Conservation (phyloP, 805 yeast genomes). For the Ogataea pilisensis region DNA sequence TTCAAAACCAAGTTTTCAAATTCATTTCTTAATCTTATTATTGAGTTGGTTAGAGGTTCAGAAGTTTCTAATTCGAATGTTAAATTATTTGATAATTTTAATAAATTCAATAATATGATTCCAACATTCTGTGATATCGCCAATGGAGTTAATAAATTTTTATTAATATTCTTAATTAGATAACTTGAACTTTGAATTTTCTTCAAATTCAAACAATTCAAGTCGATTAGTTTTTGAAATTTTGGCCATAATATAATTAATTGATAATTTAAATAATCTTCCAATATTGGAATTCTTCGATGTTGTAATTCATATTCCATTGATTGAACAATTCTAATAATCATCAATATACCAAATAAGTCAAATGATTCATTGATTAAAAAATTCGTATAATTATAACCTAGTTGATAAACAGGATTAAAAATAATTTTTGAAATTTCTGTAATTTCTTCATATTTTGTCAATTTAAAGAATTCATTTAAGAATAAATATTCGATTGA, state of each 20-base stretch:
- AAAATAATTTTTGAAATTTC: conserved; percentile 46
- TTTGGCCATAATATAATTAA: conserved; percentile 79
- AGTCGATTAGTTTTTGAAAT: conserved; percentile 71
- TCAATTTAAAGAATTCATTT: conserved; percentile 61
- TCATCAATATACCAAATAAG: conserved; percentile 70
- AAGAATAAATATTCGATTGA: conserved; percentile 73
- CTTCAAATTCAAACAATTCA: conserved; percentile 70
- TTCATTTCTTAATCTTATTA: conserved; percentile 68
- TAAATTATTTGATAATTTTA: conserved; percentile 44
- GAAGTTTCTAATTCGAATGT: conserved; percentile 33
- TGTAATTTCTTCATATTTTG: conserved; percentile 42
- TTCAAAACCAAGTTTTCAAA: conserved; percentile 77
- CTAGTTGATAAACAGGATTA: conserved; percentile 47
- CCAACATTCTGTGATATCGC: conserved; percentile 78
- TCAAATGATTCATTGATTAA: conserved; percentile 50
- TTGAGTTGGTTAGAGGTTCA: conserved; percentile 72
- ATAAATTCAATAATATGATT: conserved; percentile 62
- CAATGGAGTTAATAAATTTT: conserved; percentile 44
- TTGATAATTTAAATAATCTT: conserved; percentile 64
- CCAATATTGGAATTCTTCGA: conserved; percentile 64
- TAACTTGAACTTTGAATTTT: conserved; percentile 40
- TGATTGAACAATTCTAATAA: conserved; percentile 66
- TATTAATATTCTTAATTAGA: conserved; percentile 21
- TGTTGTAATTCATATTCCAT: conserved; percentile 64
- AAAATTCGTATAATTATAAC: conserved; percentile 43